Evolutionary conservation across 495 filamentous ascomycete genomes (phyloP).

Genomic region (Daldinia caldariorum): DNA sequence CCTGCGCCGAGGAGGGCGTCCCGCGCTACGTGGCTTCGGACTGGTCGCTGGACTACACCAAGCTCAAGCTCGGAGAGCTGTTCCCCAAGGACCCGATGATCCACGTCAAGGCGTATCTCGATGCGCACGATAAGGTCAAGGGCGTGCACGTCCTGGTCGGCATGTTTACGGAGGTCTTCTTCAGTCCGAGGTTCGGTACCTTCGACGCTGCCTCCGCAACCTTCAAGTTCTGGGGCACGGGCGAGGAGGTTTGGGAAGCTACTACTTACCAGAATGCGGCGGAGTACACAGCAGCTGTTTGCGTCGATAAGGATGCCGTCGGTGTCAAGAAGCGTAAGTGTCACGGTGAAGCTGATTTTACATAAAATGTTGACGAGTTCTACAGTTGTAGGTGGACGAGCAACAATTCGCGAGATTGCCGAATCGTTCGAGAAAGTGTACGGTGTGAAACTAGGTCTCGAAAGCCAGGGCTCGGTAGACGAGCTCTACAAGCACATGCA

Average conservation of each 20-base stretch:
- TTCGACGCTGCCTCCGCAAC: constrained; percentile 36
- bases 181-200: constrained; percentile 34
- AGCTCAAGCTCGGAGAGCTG: constrained; percentile 51
- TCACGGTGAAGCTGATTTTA: not conserved
- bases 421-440: constrained; percentile 45
- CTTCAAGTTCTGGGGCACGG: constrained; percentile 50
- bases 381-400: constrained; percentile 49
- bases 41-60: constrained; percentile 55
- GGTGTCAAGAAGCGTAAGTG: constrained; percentile 48
- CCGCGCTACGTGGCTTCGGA: constrained; percentile 58
- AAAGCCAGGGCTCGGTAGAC: constrained; percentile 48
- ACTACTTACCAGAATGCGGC: constrained; percentile 52
- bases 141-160: constrained; percentile 51
- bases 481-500: constrained; percentile 51
- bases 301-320: constrained; percentile 43
- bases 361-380: not conserved
- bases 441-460: constrained; percentile 46
- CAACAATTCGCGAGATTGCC: constrained; percentile 44
- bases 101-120: constrained; percentile 54
- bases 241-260: constrained; percentile 50
- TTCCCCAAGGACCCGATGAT: constrained; percentile 59
- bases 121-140: constrained; percentile 52
- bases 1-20: constrained; percentile 52
- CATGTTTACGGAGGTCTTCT: constrained; percentile 46
- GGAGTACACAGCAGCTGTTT: constrained; percentile 51